phyloP scores from a whole-genome alignment of 164 flowering plant genomes.

The Umbilicus rupestris region DNA sequence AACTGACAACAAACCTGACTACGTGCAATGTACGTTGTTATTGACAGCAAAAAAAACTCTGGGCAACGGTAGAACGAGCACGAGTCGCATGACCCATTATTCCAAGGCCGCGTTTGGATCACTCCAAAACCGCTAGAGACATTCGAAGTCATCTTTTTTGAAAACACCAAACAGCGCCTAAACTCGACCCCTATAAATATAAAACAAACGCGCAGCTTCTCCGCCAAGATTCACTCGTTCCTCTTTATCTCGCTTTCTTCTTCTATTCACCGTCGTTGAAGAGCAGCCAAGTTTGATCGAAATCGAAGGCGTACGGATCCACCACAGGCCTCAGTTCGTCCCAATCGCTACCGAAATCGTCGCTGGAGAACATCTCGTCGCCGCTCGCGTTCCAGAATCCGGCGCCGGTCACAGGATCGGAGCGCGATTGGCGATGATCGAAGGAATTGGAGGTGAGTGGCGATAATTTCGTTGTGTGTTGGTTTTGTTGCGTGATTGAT shows the following conservation, averaged over 20 bases:
- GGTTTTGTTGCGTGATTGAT: not conserved
- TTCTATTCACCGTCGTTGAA: not conserved
- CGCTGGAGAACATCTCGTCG: not conserved
- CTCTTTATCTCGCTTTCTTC: not conserved
- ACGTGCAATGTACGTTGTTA: no score
- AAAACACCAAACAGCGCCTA: no score
- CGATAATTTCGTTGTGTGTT: not conserved
- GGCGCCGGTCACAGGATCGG: not conserved
- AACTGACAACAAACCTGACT: no score
- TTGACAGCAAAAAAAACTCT: no score
- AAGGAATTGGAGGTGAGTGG: not conserved
- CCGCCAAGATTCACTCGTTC: not conserved
- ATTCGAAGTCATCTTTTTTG: no score
- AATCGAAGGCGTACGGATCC: conserved; percentile 1
- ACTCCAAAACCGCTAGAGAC: no score
- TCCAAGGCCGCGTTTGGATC: no score
- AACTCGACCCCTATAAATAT: no score
- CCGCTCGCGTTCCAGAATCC: conserved; percentile 7
- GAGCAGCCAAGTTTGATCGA: not conserved
- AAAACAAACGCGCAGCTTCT: not conserved
- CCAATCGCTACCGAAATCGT: not conserved
- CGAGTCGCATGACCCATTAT: no score
- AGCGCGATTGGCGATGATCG: not conserved
- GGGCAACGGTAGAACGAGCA: no score
- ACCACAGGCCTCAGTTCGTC: conserved; percentile 2